Percentiles rank a stretch among this genome's conserved stretches.
Evolutionary conservation across 2,329 filamentous ascomycete species (phyloP).

Genomic region (Hyphodiscus sp.): DNA sequence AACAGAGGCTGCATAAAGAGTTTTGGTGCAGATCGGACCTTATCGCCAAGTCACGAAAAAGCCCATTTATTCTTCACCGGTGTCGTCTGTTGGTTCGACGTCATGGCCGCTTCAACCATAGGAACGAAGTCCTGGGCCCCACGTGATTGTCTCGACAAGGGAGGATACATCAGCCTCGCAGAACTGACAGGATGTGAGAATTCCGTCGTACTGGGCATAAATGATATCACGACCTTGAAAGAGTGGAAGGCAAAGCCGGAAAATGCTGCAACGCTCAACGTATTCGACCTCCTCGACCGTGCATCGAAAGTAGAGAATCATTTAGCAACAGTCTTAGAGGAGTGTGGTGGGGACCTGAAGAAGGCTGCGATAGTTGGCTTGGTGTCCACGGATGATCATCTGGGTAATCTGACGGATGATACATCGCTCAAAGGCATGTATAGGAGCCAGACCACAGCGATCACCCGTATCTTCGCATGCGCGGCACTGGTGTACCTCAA

Average conservation of each 20-base stretch:
- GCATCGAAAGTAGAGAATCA: not conserved
- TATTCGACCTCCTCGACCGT: not conserved
- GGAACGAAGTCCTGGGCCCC: not conserved
- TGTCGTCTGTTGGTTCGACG: not conserved
- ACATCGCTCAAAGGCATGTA: not conserved
- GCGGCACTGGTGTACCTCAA: not conserved
- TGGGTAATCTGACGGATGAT: too few species aligned
- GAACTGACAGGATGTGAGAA: not conserved
- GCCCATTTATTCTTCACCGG: not conserved
- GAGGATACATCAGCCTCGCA: not conserved
- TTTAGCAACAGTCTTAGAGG: not conserved
- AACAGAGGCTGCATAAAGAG: not conserved
- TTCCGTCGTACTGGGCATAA: not conserved
- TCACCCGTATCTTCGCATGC: not conserved
- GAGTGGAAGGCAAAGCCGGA: not conserved
- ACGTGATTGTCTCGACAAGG: not conserved
- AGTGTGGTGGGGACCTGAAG: too few species aligned
- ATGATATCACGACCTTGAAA: not conserved
- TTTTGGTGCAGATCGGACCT: not conserved
- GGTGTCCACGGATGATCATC: too few species aligned
- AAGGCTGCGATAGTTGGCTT: too few species aligned
- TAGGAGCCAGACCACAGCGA: not conserved
- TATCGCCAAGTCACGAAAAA: not conserved
- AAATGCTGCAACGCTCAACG: not conserved
- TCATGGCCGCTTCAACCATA: not conserved